These are phyloP conservation scores for Xerocomus brunneocitrinus DNA, from an alignment of 768 basidiomycete genomes.

Conservation along the genomic window DNA sequence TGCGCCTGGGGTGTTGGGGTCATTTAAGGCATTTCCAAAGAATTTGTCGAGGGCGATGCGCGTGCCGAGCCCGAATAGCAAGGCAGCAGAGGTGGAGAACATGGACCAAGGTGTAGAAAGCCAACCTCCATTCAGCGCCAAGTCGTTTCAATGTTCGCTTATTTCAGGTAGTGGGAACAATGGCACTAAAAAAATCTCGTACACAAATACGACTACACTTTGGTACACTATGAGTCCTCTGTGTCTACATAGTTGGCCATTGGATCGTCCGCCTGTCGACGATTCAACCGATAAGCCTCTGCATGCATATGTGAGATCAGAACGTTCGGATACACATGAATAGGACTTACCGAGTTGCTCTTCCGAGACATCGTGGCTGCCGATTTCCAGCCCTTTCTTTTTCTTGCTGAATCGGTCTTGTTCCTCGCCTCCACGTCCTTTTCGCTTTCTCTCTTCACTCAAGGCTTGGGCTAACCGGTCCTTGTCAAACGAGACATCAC, in stretches of 20 bases:
- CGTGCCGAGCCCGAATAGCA: slow-evolving; percentile 70
- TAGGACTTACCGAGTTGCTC: slow-evolving; percentile 68
- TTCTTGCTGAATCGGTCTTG: slow-evolving; percentile 55
- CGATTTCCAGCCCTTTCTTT: slow-evolving; percentile 45
- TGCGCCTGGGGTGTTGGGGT: slow-evolving; percentile 28
- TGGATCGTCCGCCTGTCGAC: slow-evolving; percentile 73
- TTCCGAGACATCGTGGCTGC: slow-evolving; percentile 81
- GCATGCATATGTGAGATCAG: slow-evolving; percentile 18
- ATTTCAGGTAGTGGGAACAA: slow-evolving; percentile 22
- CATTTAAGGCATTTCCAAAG: slow-evolving; percentile 38
- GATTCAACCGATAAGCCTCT: slow-evolving; percentile 90
- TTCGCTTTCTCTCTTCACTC: slow-evolving; percentile 77
- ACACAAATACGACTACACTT: not conserved
- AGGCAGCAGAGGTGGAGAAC: slow-evolving; percentile 57
- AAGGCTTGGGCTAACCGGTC: slow-evolving; percentile 65
- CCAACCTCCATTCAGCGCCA: slow-evolving; percentile 9
- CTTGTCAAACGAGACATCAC: slow-evolving; percentile 71
- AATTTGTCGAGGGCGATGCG: slow-evolving; percentile 64
- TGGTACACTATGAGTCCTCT: slow-evolving; percentile 23
- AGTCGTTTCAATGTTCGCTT: slow-evolving; percentile 15
- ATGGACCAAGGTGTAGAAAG: slow-evolving; percentile 30
- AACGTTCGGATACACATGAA: not conserved
- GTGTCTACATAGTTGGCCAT: slow-evolving; percentile 89
- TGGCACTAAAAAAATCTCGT: slow-evolving; percentile 1
- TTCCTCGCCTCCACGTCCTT: slow-evolving; percentile 52